Evolutionary conservation across 1,284 basidiomycete genomes (phyloP).

Genomic region (Ganoderma lingzhi): DNA sequence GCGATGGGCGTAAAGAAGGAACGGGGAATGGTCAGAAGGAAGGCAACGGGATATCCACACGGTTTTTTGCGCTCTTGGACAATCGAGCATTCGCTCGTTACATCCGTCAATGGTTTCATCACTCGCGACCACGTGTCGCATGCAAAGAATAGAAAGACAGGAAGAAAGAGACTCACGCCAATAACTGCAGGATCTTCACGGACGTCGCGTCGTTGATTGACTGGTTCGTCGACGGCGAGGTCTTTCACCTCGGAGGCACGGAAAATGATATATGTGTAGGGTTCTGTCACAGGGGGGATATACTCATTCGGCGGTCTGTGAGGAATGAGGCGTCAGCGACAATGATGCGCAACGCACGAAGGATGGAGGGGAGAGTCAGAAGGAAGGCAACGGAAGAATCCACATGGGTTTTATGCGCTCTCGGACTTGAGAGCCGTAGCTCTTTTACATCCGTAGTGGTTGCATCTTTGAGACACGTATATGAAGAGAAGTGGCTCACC

Average conservation of each 20-base stretch:
- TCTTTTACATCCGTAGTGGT: slow-evolving; percentile 71
- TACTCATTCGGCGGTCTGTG: slow-evolving; percentile 73
- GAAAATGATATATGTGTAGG: slow-evolving; percentile 85
- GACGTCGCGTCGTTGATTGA: slow-evolving; percentile 62
- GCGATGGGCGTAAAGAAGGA: slow-evolving; percentile 5
- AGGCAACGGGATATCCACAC: slow-evolving; percentile 69
- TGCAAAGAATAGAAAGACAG: slow-evolving; percentile 17
- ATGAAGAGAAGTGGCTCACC: slow-evolving; percentile 57
- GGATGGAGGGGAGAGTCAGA: slow-evolving; percentile 51
- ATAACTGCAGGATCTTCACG: slow-evolving; percentile 83
- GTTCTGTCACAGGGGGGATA: slow-evolving; percentile 79
- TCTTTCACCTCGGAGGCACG: slow-evolving; percentile 86
- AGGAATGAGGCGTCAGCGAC: slow-evolving; percentile 31
- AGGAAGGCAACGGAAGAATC: slow-evolving; percentile 81
- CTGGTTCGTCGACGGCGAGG: slow-evolving; percentile 75
- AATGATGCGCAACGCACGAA: slow-evolving; percentile 1
- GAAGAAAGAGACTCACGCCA: slow-evolving; percentile 58
- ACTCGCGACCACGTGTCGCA: slow-evolving; percentile 15
- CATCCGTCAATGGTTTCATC: slow-evolving; percentile 63
- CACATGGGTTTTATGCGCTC: slow-evolving; percentile 76
- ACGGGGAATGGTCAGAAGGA: slow-evolving; percentile 54
- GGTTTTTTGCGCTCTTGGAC: slow-evolving; percentile 62
- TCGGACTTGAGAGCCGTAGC: slow-evolving; percentile 61
- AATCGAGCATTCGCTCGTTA: slow-evolving; percentile 48
- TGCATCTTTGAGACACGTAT: slow-evolving; percentile 49